These are phyloP conservation scores for Pichia pseudocactophila DNA, from an alignment of 805 yeast genomes.

Conservation along the genomic window DNA sequence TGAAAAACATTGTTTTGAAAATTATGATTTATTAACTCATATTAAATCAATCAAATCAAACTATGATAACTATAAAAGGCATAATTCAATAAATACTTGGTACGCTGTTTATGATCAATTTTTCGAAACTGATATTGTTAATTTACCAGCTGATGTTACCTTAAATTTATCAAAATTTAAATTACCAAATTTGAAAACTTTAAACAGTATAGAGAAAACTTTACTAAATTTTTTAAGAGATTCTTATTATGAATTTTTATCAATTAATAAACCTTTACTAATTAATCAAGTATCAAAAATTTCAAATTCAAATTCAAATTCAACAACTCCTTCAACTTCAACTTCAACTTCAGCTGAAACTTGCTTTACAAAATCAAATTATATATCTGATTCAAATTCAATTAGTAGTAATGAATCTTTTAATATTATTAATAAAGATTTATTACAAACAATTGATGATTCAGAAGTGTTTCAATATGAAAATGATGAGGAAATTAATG, in stretches of 20 bases:
- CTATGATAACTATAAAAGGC: conserved; percentile 4
- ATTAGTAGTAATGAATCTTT: not conserved
- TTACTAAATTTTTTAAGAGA: conserved; percentile 22
- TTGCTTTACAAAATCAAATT: not conserved
- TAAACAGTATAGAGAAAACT: conserved; percentile 17
- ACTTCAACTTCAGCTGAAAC: not conserved
- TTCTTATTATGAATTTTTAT: conserved; percentile 25
- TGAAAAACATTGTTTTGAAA: conserved; percentile 28
- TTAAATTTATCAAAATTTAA: conserved; percentile 9
- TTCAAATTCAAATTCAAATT: conserved; percentile 1
- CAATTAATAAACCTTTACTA: conserved; percentile 2
- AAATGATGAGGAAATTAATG: too few relatives aligned
- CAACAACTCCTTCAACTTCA: not conserved
- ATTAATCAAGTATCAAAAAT: not conserved
- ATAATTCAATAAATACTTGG: conserved; percentile 19
- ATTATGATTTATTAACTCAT: conserved; percentile 27
- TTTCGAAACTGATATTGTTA: conserved; percentile 26
- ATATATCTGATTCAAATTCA: conserved; percentile 2
- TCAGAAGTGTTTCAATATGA: too few relatives aligned
- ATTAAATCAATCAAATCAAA: conserved; percentile 15
- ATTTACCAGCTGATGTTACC: conserved; percentile 25
- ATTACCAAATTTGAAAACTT: conserved; percentile 16
- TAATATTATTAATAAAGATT: not conserved
- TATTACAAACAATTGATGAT: too few relatives aligned
- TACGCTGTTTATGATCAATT: conserved; percentile 19